Evolutionary conservation across 1,139 yeast genomes (phyloP).

Genomic region (Protomyces arabidopsidicola): DNA sequence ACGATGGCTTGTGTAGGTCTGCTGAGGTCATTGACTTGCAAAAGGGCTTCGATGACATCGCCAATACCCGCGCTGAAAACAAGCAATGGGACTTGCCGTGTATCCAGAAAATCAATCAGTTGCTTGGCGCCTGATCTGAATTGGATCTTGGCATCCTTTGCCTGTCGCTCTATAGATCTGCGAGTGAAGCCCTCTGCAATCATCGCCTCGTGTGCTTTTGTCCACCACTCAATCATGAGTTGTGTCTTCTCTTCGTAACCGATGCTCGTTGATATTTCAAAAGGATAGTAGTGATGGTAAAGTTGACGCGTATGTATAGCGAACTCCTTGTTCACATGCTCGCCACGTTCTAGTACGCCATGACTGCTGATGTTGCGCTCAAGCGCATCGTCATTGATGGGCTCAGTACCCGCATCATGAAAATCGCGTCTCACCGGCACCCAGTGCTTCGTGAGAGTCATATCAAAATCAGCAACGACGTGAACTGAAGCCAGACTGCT

Average conservation of each 20-base stretch:
- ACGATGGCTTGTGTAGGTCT: slow-evolving; percentile 11
- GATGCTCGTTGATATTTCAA: slow-evolving; percentile 9
- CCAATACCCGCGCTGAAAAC: slow-evolving; percentile 26
- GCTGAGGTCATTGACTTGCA: slow-evolving; percentile 1
- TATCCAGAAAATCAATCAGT: slow-evolving; percentile 1
- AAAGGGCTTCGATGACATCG: slow-evolving; percentile 17
- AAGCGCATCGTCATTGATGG: background rate
- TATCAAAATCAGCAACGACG: slow-evolving; percentile 20
- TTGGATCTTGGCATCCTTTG: slow-evolving; percentile 1
- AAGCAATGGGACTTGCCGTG: background rate
- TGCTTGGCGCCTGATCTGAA: slow-evolving; percentile 8
- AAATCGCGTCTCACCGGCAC: background rate
- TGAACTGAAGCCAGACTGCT: slow-evolving; percentile 1
- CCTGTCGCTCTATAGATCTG: background rate
- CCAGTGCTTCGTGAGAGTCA: slow-evolving; percentile 27
- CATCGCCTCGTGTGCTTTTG: slow-evolving; percentile 22
- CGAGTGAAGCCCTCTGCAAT: slow-evolving; percentile 3
- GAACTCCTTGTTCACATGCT: slow-evolving; percentile 5
- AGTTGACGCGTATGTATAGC: slow-evolving; percentile 9
- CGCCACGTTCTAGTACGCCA: slow-evolving; percentile 22
- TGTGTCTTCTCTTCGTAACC: slow-evolving; percentile 4
- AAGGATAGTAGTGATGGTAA: slow-evolving; percentile 16
- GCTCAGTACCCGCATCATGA: background rate
- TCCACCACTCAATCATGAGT: slow-evolving; percentile 27
- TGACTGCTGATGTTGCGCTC: slow-evolving; percentile 21